phyloP scores from a whole-genome alignment of 495 filamentous ascomycete species.

The Hypomontagnella submonticulosa region DNA sequence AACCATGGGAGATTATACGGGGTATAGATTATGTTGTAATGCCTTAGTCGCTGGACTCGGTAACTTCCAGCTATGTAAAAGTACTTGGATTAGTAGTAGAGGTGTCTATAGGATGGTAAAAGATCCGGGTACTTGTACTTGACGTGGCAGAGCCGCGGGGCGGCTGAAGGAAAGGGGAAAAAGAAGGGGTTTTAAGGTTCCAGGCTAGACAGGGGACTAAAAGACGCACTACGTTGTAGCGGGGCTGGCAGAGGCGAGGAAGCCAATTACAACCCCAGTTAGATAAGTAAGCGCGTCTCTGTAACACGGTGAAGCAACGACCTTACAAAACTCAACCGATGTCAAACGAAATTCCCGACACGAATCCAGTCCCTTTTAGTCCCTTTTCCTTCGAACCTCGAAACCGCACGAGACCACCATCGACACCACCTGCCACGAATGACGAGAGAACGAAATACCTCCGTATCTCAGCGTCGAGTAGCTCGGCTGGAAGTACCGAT shows the following conservation, averaged over 20 bases:
- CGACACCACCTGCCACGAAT: not conserved
- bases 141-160: constrained; percentile 32
- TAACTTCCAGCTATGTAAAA: constrained; percentile 15
- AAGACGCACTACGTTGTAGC: constrained; percentile 15
- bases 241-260: constrained; percentile 16
- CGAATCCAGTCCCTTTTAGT: constrained; percentile 19
- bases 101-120: not conserved
- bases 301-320: constrained; percentile 47
- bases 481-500: not conserved
- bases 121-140: constrained; percentile 18
- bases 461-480: constrained; percentile 9
- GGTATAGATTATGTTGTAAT: constrained; percentile 36
- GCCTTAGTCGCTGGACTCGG: constrained; percentile 1
- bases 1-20: constrained; percentile 39
- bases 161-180: constrained; percentile 35
- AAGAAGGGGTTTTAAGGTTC: constrained; percentile 33
- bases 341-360: constrained; percentile 44
- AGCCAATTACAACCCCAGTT: constrained; percentile 40
- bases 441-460: not conserved
- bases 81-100: not conserved
- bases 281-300: constrained; percentile 43
- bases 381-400: constrained; percentile 10
- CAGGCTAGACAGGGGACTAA: constrained; percentile 20
- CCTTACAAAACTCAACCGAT: constrained; percentile 46
- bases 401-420: constrained; percentile 19